Evolutionary conservation across 2,329 filamentous ascomycete genomes (phyloP).

Genomic region (Alternaria triticina): DNA sequence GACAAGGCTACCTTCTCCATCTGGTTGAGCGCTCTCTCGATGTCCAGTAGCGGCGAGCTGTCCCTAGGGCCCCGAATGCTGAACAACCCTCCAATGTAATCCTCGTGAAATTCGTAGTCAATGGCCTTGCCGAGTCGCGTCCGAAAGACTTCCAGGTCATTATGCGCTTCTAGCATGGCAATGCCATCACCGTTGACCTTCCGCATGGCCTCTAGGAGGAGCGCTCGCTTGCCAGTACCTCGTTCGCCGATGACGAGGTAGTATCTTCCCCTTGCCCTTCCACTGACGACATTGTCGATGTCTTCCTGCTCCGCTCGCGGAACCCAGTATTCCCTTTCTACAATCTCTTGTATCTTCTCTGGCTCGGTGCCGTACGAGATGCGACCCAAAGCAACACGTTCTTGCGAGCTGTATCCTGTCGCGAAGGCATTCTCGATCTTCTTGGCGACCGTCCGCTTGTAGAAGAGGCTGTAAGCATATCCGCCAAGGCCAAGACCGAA

Average conservation of each 20-base stretch:
- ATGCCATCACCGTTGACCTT: conserved; percentile 87
- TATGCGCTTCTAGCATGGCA: conserved; percentile 95
- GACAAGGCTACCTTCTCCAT: conserved; percentile 90
- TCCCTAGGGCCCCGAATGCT: conserved; percentile 91
- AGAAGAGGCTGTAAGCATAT: conserved; percentile 43
- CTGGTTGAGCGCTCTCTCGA: conserved; percentile 96
- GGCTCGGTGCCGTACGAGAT: conserved; percentile 38
- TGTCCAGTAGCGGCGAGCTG: conserved; percentile 88
- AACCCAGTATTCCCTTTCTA: conserved; percentile 75
- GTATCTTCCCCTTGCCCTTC: conserved; percentile 78
- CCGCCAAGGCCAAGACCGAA: conserved; percentile 42
- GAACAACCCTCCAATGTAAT: conserved; percentile 95
- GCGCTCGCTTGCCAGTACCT: conserved; percentile 92
- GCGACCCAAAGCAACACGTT: conserved; percentile 39
- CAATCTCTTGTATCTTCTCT: conserved; percentile 34
- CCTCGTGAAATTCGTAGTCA: conserved; percentile 96
- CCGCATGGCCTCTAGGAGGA: conserved; percentile 92
- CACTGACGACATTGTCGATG: conserved; percentile 82
- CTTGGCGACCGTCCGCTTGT: conserved; percentile 36
- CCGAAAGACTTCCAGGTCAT: conserved; percentile 92
- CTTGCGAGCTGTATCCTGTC: conserved; percentile 43
- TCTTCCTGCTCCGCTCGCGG: conserved; percentile 77
- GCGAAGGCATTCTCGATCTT: conserved; percentile 47
- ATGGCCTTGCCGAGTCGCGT: conserved; percentile 90
- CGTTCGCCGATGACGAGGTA: conserved; percentile 92